These are phyloP conservation scores for Zygoascus flipseniorum DNA, from an alignment of 805 yeast genomes.

Conservation along the genomic window DNA sequence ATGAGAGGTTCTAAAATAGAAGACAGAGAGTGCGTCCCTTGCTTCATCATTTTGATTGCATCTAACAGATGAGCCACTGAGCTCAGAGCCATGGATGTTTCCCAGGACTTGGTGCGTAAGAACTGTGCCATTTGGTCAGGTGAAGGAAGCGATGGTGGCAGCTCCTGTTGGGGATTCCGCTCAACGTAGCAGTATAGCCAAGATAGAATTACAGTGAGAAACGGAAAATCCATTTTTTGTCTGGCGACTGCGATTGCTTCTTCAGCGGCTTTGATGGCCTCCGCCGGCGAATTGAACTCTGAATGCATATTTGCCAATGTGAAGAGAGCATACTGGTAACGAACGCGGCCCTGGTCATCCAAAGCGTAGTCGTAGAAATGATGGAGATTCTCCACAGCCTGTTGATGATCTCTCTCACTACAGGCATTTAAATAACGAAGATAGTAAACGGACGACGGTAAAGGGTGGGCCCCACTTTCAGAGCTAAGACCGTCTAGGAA, in stretches of 20 bases:
- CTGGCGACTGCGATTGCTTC: slow-evolving; percentile 86
- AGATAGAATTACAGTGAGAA: slow-evolving; percentile 56
- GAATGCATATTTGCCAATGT: slow-evolving; percentile 66
- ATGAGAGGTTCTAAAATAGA: slow-evolving; percentile 34
- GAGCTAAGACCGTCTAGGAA: slow-evolving; percentile 33
- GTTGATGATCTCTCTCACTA: slow-evolving; percentile 49
- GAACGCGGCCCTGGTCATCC: slow-evolving; percentile 51
- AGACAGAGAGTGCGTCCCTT: slow-evolving; percentile 11
- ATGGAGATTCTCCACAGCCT: slow-evolving; percentile 45
- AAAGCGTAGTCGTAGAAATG: slow-evolving; percentile 68
- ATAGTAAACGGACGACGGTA: slow-evolving; percentile 44
- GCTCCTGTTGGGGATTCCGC: slow-evolving; percentile 46
- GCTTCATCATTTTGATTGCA: slow-evolving; percentile 7
- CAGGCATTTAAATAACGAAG: slow-evolving; percentile 53
- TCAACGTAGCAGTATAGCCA: slow-evolving; percentile 56
- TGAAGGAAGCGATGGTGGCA: slow-evolving; percentile 44
- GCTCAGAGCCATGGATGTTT: slow-evolving; percentile 22
- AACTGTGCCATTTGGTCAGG: slow-evolving; percentile 62
- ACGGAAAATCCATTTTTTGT: slow-evolving; percentile 67
- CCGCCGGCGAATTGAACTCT: slow-evolving; percentile 53
- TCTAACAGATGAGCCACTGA: slow-evolving; percentile 14
- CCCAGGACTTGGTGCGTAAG: slow-evolving; percentile 44
- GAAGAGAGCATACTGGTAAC: slow-evolving; percentile 69
- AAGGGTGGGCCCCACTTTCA: slow-evolving; percentile 15
- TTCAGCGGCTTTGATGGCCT: slow-evolving; percentile 70